These are phyloP conservation scores for Gynandropsis gynandra DNA, from an alignment of 345 rosid genomes.

Conservation along the genomic window DNA sequence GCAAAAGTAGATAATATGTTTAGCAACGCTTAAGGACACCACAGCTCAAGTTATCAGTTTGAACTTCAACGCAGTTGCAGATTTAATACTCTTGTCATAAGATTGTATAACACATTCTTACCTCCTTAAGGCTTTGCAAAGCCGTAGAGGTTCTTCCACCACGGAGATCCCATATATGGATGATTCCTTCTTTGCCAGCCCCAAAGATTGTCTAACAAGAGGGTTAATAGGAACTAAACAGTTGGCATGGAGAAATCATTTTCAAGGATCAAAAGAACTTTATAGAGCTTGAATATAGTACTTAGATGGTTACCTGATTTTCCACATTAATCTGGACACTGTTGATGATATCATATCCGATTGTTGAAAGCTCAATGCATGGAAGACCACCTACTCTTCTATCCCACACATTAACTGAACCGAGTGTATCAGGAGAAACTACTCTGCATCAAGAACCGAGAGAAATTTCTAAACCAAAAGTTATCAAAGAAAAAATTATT, in stretches of 20 bases:
- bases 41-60: conserved; percentile 4
- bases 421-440: conserved; percentile 64
- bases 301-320: conserved; percentile 52
- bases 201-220: conserved; percentile 59
- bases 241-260: conserved; percentile 9
- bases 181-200: conserved; percentile 62
- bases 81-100: neutral
- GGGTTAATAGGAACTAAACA: conserved; percentile 12
- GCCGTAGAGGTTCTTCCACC: conserved; percentile 67
- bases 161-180: conserved; percentile 87
- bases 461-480: conserved; percentile 15
- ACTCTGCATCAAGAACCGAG: conserved; percentile 39
- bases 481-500: neutral
- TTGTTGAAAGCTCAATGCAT: conserved; percentile 52
- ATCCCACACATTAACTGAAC: conserved; percentile 76
- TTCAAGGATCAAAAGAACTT: conserved; percentile 15
- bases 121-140: conserved; percentile 67
- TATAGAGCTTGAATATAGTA: conserved; percentile 12
- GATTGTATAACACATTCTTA: conserved; percentile 11
- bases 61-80: conserved; percentile 4
- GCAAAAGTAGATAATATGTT: neutral
- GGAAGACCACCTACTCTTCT: conserved; percentile 60
- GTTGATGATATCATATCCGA: conserved; percentile 39
- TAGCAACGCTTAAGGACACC: conserved; percentile 10
- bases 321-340: conserved; percentile 57